These are phyloP conservation scores for Neurospora sp. DNA, from an alignment of 495 filamentous ascomycete genomes.

Conservation along the genomic window DNA sequence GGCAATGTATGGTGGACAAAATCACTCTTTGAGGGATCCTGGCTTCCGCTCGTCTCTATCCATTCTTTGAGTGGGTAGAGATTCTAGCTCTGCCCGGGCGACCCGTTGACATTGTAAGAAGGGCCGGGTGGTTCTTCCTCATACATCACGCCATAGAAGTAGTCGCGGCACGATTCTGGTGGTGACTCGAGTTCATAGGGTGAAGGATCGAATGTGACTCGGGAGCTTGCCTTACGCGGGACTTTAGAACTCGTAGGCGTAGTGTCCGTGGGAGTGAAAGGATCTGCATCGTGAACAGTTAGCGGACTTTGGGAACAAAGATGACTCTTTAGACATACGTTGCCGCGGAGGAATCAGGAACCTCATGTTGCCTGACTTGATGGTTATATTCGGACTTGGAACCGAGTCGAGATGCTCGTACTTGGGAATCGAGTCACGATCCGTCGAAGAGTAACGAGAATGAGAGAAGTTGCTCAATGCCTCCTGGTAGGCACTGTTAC, in stretches of 20 bases:
- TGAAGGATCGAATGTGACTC: neutral
- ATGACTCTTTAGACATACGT: neutral
- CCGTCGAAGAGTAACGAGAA: neutral
- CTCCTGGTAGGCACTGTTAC: neutral
- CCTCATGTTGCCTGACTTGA: neutral
- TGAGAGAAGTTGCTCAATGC: neutral
- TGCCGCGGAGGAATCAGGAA: neutral
- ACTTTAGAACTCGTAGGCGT: neutral
- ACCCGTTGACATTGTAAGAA: neutral
- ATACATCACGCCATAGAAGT: neutral
- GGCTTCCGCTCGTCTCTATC: neutral
- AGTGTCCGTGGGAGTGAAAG: neutral
- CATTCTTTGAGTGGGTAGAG: slow-evolving; percentile 12
- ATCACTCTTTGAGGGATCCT: neutral
- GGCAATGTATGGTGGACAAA: neutral
- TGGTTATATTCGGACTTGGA: neutral
- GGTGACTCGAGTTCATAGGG: neutral
- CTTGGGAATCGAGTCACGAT: neutral
- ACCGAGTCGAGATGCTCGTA: neutral
- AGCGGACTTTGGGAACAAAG: neutral
- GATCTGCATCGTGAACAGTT: neutral
- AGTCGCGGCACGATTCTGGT: neutral
- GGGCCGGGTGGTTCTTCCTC: neutral
- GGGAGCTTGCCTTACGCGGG: neutral
- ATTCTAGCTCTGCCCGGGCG: slow-evolving; percentile 1